Conservation (phyloP, 2,329 filamentous ascomycete genomes). For the Thielaviopsis punctulata region DNA sequence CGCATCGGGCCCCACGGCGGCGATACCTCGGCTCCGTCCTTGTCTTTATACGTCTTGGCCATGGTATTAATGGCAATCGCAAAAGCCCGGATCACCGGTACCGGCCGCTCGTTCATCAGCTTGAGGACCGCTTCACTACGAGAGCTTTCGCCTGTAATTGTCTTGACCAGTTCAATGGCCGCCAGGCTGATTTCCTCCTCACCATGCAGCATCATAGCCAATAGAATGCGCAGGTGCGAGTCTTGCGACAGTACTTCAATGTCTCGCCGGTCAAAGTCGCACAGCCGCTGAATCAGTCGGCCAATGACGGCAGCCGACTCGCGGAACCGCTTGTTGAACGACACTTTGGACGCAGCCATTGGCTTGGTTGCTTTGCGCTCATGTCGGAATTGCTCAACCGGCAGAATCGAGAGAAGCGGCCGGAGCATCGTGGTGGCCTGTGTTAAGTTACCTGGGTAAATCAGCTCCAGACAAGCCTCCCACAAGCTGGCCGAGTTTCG, state of each 20-base stretch:
- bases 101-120: slow-evolving; percentile 26
- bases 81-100: slow-evolving; percentile 20
- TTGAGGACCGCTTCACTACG: slow-evolving; percentile 32
- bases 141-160: slow-evolving; percentile 49
- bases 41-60: slow-evolving; percentile 7
- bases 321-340: slow-evolving; percentile 60
- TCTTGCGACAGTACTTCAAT: slow-evolving; percentile 54
- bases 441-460: slow-evolving; percentile 48
- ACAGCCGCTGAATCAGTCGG: slow-evolving; percentile 59
- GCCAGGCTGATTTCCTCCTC: slow-evolving; percentile 65
- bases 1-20: slow-evolving; percentile 39
- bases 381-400: slow-evolving; percentile 55
- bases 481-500: slow-evolving; percentile 62
- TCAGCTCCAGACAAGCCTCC: slow-evolving; percentile 53
- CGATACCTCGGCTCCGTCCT: slow-evolving; percentile 7
- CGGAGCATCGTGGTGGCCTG: slow-evolving; percentile 60
- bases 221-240: slow-evolving; percentile 50
- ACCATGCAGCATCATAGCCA: slow-evolving; percentile 67
- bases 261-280: slow-evolving; percentile 54
- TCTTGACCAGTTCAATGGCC: slow-evolving; percentile 67
- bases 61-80: slow-evolving; percentile 25
- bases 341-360: slow-evolving; percentile 31
- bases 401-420: slow-evolving; percentile 52
- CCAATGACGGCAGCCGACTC: slow-evolving; percentile 43
- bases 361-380: slow-evolving; percentile 28